Evolutionary conservation across 1,284 basidiomycete genomes (phyloP), one percentile per base, ranked within the genome.

Genomic region (Exobasidium cylindrosporum): DNA sequence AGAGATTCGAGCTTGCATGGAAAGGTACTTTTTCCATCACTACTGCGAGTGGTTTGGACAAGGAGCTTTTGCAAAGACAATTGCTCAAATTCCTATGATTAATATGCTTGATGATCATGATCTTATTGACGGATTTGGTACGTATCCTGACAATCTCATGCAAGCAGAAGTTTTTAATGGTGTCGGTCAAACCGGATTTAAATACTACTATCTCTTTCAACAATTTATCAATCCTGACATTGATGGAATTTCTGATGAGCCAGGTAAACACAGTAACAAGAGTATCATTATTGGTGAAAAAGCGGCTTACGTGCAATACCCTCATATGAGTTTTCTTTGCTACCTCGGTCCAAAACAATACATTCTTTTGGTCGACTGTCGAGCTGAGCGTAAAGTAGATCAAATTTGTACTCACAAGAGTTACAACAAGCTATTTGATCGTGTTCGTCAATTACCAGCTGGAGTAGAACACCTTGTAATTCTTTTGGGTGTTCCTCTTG

Each of bases 61-160:
- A 53, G 94, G 94, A 6, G 92, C 92, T 0, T 98, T 97, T 80
- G 91, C 91, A 0, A 84, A 89, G 59, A 92, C 94, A 3, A 97
- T 96, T 79, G 87, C 90, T 60, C 88, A 81, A 7, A 83, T 86
- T 43, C 85, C 93, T 13, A 97, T 97, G 94, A 62, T 81, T 60
- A 84, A 84, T 78, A 85, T 85, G 84, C 81, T 85, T 43, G 85
- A 86, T 70, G 85, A 86, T 67, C 86, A 87, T 74, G 85, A 80
- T 61, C 71, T 86, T 85, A 96, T 96, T 69, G 92, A 97, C 74
- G 94, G 93, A 4, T 97, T 92, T 77, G 91, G 91, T 67, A 91
- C 89, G 72, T 92, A 79, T 45, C 63, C 73, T 0, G 75, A 78
- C 57, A 66, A 74, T 4, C 63, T 77, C 28, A 77, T 77, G 76